Conservation (phyloP, 768 basidiomycete species). For the Baorangia bicolor region DNA sequence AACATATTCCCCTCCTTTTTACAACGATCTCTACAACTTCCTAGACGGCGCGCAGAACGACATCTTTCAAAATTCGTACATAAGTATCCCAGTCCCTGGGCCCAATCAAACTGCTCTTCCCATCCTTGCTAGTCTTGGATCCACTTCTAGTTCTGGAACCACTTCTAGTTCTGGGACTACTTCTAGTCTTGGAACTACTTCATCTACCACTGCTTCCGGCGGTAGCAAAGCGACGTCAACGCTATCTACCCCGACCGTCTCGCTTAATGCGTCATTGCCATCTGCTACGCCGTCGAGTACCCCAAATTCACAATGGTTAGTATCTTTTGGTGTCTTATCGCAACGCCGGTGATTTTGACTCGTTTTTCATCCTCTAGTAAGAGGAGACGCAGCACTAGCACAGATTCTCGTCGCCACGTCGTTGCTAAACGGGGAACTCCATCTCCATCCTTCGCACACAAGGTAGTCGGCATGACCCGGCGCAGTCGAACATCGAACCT, state of each 20-base stretch:
- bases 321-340: background rate
- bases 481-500: conserved; percentile 8
- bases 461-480: conserved; percentile 2
- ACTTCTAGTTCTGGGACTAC: too few species aligned
- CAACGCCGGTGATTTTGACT: background rate
- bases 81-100: conserved; percentile 42
- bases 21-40: conserved; percentile 72
- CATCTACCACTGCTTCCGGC: background rate
- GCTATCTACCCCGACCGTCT: background rate
- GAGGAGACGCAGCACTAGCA: background rate
- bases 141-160: too few species aligned
- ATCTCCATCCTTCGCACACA: conserved; percentile 3
- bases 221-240: background rate
- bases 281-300: background rate
- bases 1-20: conserved; percentile 57
- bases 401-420: conserved; percentile 9
- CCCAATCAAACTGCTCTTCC: conserved; percentile 34
- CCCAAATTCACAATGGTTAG: conserved; percentile 15
- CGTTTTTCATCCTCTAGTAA: background rate
- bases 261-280: background rate
- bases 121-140: conserved; percentile 1
- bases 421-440: conserved; percentile 1
- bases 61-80: conserved; percentile 64
- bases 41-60: conserved; percentile 69
- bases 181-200: background rate